Base-by-base conservation (phyloP, 345 rosid species). In the Citropsis articulata region DNA sequence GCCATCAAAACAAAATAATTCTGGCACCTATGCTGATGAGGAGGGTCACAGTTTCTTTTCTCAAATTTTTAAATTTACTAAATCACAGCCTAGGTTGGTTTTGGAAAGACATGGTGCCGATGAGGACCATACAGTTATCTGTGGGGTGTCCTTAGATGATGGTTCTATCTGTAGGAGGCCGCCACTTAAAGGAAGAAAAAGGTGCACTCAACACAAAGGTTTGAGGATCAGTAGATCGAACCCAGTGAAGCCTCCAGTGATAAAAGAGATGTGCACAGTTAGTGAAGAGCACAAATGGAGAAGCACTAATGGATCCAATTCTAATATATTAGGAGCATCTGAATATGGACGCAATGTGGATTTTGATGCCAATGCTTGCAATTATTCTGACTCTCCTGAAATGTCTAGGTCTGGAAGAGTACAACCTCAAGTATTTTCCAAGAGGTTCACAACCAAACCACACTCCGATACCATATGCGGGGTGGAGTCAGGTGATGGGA, bases 111-210 rank as follows among this genome's bases (percentile, higher is more conserved):
- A 61, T 66, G 36, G 67, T 59, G 45, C 9, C 2, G 42, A 50
- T 55, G 76, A 78, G 72, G 83, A 83, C 14, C 1, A 9, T 0
- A 70, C 67, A 10, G n/a, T 35, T 71, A 31, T 59, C 28, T 85
- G 87, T 36, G 84, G 80, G 53, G 70, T 85, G 16, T 24, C 80
- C 76, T 73, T 83, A 77, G 83, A 73, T 69, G 87, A 88, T 57
- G 93, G 90, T 56, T 79, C 81, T 53, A 28, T 75, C 53, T 93
- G 98, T 79, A 72, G n/a, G 70, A 79, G 30, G 72, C 85, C 78
- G 12, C 91, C 92, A 10, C 82, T 85, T n/a, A 75, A 68, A 69
- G 91, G 95, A 66, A 88, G 91, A 83, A 90, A 89, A 80, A 91
- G 98, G 81, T 95, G 98, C 36, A 4, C 67, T 63, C 67, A 63